These are phyloP conservation scores for Rhodosorus marinus DNA, from an alignment of 23 red algal genomes.

Conservation along the genomic window DNA sequence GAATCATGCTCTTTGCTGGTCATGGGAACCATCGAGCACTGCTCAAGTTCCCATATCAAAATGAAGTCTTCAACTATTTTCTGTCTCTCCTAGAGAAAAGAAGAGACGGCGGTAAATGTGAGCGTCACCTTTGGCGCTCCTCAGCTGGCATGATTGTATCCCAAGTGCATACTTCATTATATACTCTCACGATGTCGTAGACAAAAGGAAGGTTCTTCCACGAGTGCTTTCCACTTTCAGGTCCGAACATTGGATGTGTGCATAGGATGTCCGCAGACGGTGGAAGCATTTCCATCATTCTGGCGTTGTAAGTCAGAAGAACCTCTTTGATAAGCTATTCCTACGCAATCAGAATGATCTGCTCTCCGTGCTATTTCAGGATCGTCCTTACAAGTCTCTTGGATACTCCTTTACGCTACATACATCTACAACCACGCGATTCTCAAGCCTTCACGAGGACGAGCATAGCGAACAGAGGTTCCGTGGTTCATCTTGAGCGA, in stretches of 20 bases:
- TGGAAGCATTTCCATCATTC: constrained; percentile 39
- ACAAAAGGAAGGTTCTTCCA: constrained; percentile 94
- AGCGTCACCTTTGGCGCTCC: too few relatives aligned
- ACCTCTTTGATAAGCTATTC: not conserved
- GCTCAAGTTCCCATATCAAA: constrained; percentile 43
- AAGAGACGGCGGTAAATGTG: too few relatives aligned
- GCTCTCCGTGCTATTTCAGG: too few relatives aligned
- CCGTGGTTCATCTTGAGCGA: too few relatives aligned
- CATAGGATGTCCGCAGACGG: constrained; percentile 50
- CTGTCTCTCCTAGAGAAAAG: too few relatives aligned
- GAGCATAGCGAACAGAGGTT: too few relatives aligned
- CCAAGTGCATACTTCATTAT: constrained; percentile 13
- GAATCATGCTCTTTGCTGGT: constrained; percentile 47
- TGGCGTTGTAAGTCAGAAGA: too few relatives aligned
- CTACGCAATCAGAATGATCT: not conserved
- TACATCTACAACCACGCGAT: constrained; percentile 76
- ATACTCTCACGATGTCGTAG: constrained; percentile 59
- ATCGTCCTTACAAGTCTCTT: constrained; percentile 27
- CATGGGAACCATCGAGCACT: constrained; percentile 86
- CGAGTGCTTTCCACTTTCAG: constrained; percentile 44
- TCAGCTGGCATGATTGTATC: too few relatives aligned
- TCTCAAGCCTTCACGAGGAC: too few relatives aligned
- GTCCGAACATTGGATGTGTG: constrained; percentile 99
- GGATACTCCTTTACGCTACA: constrained; percentile 86
- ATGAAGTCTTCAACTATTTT: constrained; percentile 61